Evolutionary conservation across 352 stramenopile species (phyloP), one percentile per base, ranked within the genome.

Genomic region (Phytophthora podocarpi): DNA sequence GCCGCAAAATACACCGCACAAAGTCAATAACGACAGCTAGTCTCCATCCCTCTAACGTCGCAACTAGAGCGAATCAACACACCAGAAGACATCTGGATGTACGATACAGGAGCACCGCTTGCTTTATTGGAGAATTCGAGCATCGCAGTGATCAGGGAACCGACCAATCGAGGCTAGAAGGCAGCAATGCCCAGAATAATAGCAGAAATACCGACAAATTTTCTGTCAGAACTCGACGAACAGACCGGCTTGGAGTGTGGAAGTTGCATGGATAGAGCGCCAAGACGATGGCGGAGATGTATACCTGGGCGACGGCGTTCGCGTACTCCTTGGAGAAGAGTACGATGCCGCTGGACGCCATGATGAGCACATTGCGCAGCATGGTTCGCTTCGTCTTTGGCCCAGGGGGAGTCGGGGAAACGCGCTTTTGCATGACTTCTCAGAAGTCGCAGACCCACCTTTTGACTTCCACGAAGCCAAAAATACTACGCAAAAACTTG

Each of bases 321-420:
- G 82, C 84, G 67, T 96, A 97, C 59, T 97, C 90, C 57, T 97
- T 96, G 43, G 85, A 97, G 75, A 98, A 97, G 51, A 98, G 85
- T 55, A 97, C 85, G 70, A 97, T 93, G 64, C 91, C 91, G 70
- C 90, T 97, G 32, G 83, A 89, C 27, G 89, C 79, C 85, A 98
- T 97, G 60, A 98, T 89, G 36, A 98, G 78, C 42, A 98, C 87
- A 70, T 97, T 98, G 49, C 89, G 87, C 55, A 98, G 85, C 91
- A 98, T 97, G 37, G 37, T 61, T 55, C 30, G 5, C 13, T 46
- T 66, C 21, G 32, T 36, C 4, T 49, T 55, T 53, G 41, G 28
- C 20, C 36, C 27, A 28, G 59, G 59, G 59, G 59, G 59, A 67
- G 32, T 42, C 53, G 27, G n/a, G n/a, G n/a, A 23, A 35, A 53